Percentiles rank a stretch among this genome's conserved stretches.
Evolutionary conservation across 2,329 filamentous ascomycete species (phyloP).

Genomic region (Hymenoscyphus fructigenus): DNA sequence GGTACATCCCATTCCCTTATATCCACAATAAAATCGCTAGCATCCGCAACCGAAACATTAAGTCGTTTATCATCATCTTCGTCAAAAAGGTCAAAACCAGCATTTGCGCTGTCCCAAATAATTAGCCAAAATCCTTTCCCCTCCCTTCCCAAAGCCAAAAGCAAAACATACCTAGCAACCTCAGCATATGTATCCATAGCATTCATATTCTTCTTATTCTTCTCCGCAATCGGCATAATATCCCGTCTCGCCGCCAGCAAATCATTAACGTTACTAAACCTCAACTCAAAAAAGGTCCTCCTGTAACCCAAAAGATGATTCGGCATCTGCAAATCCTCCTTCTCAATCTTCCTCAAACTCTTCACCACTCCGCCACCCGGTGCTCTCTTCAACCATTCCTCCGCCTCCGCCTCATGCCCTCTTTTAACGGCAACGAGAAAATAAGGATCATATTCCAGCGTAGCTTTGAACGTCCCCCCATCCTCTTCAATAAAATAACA

Average conservation of each 20-base stretch:
- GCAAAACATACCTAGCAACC: slow-evolving; percentile 72
- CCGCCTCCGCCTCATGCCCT: slow-evolving; percentile 86
- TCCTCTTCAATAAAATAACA: slow-evolving; percentile 96
- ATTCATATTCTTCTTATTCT: slow-evolving; percentile 93
- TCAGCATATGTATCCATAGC: slow-evolving; percentile 98
- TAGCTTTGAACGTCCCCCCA: slow-evolving; percentile 85
- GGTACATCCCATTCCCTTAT: slow-evolving; percentile 99
- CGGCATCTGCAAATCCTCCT: slow-evolving; percentile 91
- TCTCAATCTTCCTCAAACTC: slow-evolving; percentile 72
- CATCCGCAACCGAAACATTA: slow-evolving; percentile 75
- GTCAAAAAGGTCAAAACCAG: slow-evolving; percentile 93
- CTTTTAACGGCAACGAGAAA: slow-evolving; percentile 89
- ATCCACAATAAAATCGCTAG: slow-evolving; percentile 96
- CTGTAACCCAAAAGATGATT: slow-evolving; percentile 93
- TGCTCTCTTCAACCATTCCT: slow-evolving; percentile 87
- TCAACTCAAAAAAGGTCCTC: slow-evolving; percentile 81
- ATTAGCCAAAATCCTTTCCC: slow-evolving; percentile 21
- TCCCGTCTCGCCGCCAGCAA: slow-evolving; percentile 80
- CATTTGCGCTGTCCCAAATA: slow-evolving; percentile 58
- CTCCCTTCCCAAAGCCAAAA: background rate
- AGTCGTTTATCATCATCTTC: slow-evolving; percentile 78
- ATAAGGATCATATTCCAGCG: slow-evolving; percentile 94
- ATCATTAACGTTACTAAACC: slow-evolving; percentile 84
- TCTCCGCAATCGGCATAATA: slow-evolving; percentile 88
- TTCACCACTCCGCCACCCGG: slow-evolving; percentile 80